Conservation (phyloP, 164 flowering plant genomes). For the Houttuynia cordata region DNA sequence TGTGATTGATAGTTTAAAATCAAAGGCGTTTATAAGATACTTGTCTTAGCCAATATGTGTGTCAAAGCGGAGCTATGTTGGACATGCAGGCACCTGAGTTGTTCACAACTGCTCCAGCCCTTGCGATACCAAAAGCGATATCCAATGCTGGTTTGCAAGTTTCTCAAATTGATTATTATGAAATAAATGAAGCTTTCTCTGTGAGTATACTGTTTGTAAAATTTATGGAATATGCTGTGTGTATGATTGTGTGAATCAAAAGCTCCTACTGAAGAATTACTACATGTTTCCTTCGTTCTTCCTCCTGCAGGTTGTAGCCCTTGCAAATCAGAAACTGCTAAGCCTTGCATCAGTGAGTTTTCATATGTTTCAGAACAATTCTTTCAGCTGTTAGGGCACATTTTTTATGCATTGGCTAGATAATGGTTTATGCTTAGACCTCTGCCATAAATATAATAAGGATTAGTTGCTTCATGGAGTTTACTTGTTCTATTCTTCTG, state of each 20-base stretch:
- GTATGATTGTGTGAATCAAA: neutral
- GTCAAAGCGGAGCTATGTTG: slow-evolving; percentile 1
- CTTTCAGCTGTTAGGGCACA: neutral
- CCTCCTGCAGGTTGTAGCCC: slow-evolving; percentile 73
- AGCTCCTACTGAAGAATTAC: neutral
- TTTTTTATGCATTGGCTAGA: neutral
- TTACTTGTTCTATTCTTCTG: neutral
- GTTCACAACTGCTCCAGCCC: slow-evolving; percentile 89
- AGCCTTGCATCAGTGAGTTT: slow-evolving; percentile 60
- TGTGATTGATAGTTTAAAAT: neutral
- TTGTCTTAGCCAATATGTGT: neutral
- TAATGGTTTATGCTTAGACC: neutral
- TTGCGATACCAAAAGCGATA: slow-evolving; percentile 95
- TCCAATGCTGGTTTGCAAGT: slow-evolving; percentile 74
- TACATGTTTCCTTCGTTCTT: neutral
- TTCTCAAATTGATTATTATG: slow-evolving; percentile 82
- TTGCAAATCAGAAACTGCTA: slow-evolving; percentile 82
- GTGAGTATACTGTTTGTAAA: slow-evolving; percentile 27
- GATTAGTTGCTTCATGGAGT: neutral
- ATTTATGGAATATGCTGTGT: neutral
- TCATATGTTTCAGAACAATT: neutral
- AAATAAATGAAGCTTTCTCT: slow-evolving; percentile 95
- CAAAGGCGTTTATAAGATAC: no score
- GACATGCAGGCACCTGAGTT: slow-evolving; percentile 74
- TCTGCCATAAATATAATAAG: neutral